Evolutionary conservation across 2,329 filamentous ascomycete species (phyloP).

Genomic region (Scedosporium aurantiacum): DNA sequence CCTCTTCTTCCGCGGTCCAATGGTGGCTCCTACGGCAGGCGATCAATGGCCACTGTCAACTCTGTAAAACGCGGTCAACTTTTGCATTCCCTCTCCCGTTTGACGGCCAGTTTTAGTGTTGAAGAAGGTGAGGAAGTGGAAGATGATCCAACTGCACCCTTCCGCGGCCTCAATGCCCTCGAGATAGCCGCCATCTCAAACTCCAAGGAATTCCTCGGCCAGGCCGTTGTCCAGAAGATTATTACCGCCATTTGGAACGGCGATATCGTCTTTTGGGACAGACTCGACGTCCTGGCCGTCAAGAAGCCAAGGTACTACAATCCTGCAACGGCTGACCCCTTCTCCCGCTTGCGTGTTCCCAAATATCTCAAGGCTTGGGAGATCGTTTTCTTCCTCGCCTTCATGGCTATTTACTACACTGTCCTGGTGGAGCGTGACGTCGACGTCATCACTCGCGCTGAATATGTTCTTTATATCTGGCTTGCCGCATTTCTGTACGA

Average conservation of each 20-base stretch:
- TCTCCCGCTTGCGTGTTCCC: slow-evolving; percentile 65
- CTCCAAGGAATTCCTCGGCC: slow-evolving; percentile 75
- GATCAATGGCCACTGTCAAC: slow-evolving; percentile 23
- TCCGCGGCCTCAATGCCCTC: slow-evolving; percentile 71
- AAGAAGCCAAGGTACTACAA: slow-evolving; percentile 74
- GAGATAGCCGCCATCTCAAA: slow-evolving; percentile 75
- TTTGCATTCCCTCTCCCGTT: slow-evolving; percentile 42
- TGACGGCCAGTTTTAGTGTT: slow-evolving; percentile 36
- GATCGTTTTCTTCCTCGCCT: slow-evolving; percentile 66
- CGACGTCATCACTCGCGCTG: slow-evolving; percentile 52
- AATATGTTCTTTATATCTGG: slow-evolving; percentile 73
- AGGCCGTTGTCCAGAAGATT: slow-evolving; percentile 70
- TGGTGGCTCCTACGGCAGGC: slow-evolving; percentile 10
- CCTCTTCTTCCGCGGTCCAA: slow-evolving; percentile 29
- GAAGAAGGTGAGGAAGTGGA: slow-evolving; percentile 30
- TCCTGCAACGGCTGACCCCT: slow-evolving; percentile 53
- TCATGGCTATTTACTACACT: slow-evolving; percentile 74
- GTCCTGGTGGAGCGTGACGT: slow-evolving; percentile 67
- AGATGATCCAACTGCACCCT: slow-evolving; percentile 57
- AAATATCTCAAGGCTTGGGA: slow-evolving; percentile 79
- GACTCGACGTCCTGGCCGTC: slow-evolving; percentile 57
- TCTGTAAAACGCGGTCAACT: slow-evolving; percentile 35
- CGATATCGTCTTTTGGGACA: slow-evolving; percentile 79
- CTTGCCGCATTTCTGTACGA: slow-evolving; percentile 82
- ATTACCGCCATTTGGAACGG: slow-evolving; percentile 79